These are phyloP conservation scores for Candida anglica DNA, from an alignment of 805 yeast genomes.

Conservation along the genomic window DNA sequence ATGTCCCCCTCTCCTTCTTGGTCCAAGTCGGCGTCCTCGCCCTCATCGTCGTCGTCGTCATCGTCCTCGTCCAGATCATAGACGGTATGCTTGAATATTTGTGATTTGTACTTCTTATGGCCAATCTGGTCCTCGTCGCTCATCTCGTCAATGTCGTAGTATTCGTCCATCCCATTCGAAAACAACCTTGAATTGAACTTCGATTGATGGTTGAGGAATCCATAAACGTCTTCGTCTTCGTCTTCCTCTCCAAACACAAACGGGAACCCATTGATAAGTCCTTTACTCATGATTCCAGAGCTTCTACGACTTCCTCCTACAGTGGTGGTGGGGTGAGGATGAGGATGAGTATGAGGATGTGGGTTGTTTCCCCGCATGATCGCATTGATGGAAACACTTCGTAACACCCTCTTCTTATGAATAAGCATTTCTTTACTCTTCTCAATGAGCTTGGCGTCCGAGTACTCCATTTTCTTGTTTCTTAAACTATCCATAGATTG, in stretches of 20 bases:
- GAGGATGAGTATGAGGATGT: neutral
- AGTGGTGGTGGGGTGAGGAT: too few species aligned
- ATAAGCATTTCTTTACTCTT: slow-evolving; percentile 44
- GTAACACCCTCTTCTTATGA: slow-evolving; percentile 38
- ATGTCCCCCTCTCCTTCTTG: slow-evolving; percentile 3
- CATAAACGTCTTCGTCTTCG: slow-evolving; percentile 30
- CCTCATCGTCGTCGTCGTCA: slow-evolving; percentile 10
- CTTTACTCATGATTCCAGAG: slow-evolving; percentile 1
- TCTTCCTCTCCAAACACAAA: slow-evolving; percentile 7
- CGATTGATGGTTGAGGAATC: slow-evolving; percentile 19
- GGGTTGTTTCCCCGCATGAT: slow-evolving; percentile 10
- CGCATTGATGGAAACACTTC: slow-evolving; percentile 34
- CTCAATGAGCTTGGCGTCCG: slow-evolving; percentile 50
- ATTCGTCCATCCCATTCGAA: slow-evolving; percentile 22
- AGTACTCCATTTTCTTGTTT: slow-evolving; percentile 35
- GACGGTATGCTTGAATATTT: slow-evolving; percentile 18
- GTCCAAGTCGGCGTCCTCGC: slow-evolving; percentile 9
- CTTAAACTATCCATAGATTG: slow-evolving; percentile 24
- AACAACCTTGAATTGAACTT: slow-evolving; percentile 21
- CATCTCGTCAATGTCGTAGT: slow-evolving; percentile 18
- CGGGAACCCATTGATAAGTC: slow-evolving; percentile 12
- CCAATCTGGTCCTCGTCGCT: slow-evolving; percentile 12
- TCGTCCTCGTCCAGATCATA: slow-evolving; percentile 11
- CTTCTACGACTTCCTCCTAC: too few species aligned
- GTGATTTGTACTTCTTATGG: slow-evolving; percentile 34